Evolutionary conservation across 1,139 yeast genomes (phyloP), one percentile per base, ranked within the genome.

Genomic region (Meyerozyma athensensis): DNA sequence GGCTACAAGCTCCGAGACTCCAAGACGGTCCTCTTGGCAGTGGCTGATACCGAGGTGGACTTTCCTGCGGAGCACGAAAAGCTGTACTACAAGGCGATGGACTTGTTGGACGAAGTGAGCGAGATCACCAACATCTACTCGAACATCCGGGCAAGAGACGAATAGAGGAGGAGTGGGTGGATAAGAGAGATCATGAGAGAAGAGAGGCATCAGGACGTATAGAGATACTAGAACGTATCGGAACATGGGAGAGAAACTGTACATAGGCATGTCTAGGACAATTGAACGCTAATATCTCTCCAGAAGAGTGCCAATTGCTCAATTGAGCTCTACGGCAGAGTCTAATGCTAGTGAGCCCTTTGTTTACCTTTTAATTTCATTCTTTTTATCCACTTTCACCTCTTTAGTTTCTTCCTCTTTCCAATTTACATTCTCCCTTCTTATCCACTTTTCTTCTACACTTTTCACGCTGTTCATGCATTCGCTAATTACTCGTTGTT

Each of bases 81-180:
- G 43, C 70, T 72, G 21, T 74, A 77, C 47, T 72, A 72, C 18
- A 84, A 80, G 52, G 76, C 89, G 26, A 59, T 83, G 34, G 67
- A 61, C 19, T 68, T 71, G 39, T 65, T 90, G 38, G 95, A 86
- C 43, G 86, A 79, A 30, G 63, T 86, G 16, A 86, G 85, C 36
- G 97, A 90, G 50, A 85, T 90, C 23, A 79, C 87, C 7, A 87
- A 81, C 46, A 79, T 85, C 44, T 86, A 85, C 61, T 48, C 92
- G 71, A 75, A 70, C 47, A 67, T 73, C 32, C 54, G 53, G 5
- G 39, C 39, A 10, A 30, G 19, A 14, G 18, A 30, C 10, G 6
- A 14, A 14, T 33, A 6, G 13, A 30, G 12, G 22, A 3, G n/a
- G n/a, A n/a, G n/a, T n/a, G n/a, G n/a, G n/a, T n/a, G n/a, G n/a